Conservation (phyloP, 768 basidiomycete species). For the Mycena metata region DNA sequence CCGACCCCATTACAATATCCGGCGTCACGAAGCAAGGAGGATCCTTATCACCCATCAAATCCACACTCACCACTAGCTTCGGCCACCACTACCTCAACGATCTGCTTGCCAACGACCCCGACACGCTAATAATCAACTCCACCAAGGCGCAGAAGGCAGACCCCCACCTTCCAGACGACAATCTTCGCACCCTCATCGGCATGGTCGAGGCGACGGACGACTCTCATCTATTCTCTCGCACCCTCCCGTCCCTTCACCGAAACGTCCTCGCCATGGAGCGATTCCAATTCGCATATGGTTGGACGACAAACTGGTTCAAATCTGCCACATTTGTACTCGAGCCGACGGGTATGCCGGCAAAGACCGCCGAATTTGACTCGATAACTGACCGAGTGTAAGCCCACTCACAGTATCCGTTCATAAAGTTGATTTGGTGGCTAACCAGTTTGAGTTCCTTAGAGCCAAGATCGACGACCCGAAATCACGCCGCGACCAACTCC, state of each 20-base stretch:
- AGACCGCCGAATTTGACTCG: no score
- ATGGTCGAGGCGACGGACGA: no score
- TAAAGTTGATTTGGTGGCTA: neutral
- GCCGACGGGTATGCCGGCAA: neutral
- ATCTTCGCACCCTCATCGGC: no score
- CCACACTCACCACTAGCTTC: constrained; percentile 44
- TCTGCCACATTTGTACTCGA: neutral
- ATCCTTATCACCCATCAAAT: constrained; percentile 45
- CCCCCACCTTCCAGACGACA: no score
- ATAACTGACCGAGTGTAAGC: neutral
- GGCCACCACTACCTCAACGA: constrained; percentile 39
- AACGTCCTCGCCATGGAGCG: constrained; percentile 2
- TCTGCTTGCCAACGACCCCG: constrained; percentile 13
- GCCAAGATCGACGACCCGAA: constrained; percentile 14
- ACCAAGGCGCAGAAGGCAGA: neutral
- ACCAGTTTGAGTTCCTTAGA: constrained; percentile 4
- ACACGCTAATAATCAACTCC: constrained; percentile 1
- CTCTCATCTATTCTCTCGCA: no score
- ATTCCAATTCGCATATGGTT: constrained; percentile 22
- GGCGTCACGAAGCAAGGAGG: constrained; percentile 46
- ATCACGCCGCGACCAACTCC: no score
- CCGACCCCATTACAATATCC: no score
- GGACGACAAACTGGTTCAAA: neutral
- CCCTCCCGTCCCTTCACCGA: no score
- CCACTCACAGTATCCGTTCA: neutral